Evolutionary conservation across 129 eudicot species (phyloP).

Genomic region (Chrysanthemum seticuspe): DNA sequence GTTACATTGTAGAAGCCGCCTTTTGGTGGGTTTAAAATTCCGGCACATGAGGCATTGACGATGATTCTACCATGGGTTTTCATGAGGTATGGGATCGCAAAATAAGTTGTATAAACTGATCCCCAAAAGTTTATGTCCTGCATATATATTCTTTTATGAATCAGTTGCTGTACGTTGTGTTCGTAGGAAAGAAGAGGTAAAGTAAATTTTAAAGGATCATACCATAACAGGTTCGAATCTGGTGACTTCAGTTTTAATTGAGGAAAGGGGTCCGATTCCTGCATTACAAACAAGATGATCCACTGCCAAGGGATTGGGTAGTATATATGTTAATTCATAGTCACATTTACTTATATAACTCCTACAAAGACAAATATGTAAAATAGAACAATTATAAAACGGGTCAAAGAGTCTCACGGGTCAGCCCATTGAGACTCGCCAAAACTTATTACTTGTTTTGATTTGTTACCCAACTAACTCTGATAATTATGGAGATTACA

Average conservation of each 20-base stretch:
- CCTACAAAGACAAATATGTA: too few relatives aligned
- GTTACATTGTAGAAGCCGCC: constrained; percentile 31
- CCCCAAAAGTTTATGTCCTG: constrained; percentile 33
- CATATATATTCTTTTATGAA: too few relatives aligned
- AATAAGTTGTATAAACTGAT: neutral
- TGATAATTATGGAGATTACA: neutral
- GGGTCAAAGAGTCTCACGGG: too few relatives aligned
- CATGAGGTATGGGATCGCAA: constrained; percentile 29
- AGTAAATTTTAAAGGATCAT: neutral
- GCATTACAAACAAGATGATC: constrained; percentile 61
- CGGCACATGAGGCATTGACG: constrained; percentile 29
- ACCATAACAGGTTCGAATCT: constrained; percentile 41
- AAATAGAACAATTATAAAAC: too few relatives aligned
- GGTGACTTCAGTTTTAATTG: constrained; percentile 25
- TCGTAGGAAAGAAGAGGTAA: too few relatives aligned
- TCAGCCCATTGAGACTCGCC: too few relatives aligned
- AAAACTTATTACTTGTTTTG: too few relatives aligned
- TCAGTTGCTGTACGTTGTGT: too few relatives aligned
- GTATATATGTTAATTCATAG: too few relatives aligned
- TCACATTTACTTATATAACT: too few relatives aligned
- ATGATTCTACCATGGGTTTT: constrained; percentile 29
- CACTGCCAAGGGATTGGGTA: constrained; percentile 25
- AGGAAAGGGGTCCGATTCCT: constrained; percentile 32
- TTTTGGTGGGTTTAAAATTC: constrained; percentile 29
- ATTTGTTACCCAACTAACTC: too few relatives aligned